Conservation (phyloP, 805 yeast genomes). For the Ogataea sp. region DNA sequence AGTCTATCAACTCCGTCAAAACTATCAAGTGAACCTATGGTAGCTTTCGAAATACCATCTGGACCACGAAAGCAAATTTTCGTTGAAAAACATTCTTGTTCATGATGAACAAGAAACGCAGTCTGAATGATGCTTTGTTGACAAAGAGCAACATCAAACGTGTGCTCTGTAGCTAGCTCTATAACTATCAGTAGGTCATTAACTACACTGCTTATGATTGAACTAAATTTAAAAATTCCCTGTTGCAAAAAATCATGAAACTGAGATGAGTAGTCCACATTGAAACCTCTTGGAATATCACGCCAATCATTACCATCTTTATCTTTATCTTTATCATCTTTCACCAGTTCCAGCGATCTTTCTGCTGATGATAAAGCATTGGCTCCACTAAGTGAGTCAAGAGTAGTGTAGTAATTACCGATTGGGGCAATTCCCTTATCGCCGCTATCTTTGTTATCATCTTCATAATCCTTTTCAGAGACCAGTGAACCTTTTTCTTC, state of each 20-base stretch:
- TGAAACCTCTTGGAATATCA: conserved; percentile 57
- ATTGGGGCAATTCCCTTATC: no score
- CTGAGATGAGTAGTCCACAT: conserved; percentile 27
- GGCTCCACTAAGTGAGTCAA: neutral
- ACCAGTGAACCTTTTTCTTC: conserved; percentile 5
- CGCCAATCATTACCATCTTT: conserved; percentile 44
- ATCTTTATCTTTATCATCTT: neutral
- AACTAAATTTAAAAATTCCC: neutral
- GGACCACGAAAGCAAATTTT: no score
- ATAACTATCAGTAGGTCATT: no score
- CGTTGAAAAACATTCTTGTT: conserved; percentile 19
- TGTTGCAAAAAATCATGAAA: conserved; percentile 11
- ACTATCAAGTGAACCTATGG: no score
- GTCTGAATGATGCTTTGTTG: conserved; percentile 38
- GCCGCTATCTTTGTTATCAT: neutral
- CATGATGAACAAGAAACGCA: conserved; percentile 44
- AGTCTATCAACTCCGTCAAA: conserved; percentile 36
- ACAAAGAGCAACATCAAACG: neutral
- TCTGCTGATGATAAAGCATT: no score
- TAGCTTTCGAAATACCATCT: no score
- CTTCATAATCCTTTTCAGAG: conserved; percentile 1
- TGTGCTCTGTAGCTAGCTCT: no score
- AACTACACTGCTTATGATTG: no score
- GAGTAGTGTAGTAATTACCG: no score
- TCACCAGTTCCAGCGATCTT: no score